Percentiles rank a stretch among this genome's conserved stretches.
Conservation (phyloP, 2,329 filamentous ascomycete species). For the Fusarium palustre region DNA sequence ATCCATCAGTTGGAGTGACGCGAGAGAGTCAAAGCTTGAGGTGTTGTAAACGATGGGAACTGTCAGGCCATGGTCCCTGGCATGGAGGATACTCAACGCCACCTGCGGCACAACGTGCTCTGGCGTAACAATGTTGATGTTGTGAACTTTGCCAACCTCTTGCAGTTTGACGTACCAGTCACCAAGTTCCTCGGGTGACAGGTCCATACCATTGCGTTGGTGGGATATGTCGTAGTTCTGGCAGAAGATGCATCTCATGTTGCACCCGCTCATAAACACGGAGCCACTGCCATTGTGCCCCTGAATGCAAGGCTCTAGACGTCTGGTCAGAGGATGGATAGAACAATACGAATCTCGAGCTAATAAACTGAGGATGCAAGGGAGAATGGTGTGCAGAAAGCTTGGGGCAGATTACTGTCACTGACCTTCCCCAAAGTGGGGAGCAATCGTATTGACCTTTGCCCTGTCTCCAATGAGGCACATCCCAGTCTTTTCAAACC, state of each 20-base stretch:
- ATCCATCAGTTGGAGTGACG: constrained; percentile 78
- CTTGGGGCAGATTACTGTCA: constrained; percentile 23
- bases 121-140: constrained; percentile 88
- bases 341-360: neutral
- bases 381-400: constrained; percentile 18
- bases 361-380: constrained; percentile 16
- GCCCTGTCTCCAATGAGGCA: constrained; percentile 81
- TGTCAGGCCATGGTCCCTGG: constrained; percentile 74
- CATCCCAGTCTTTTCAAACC: constrained; percentile 81
- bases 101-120: constrained; percentile 91
- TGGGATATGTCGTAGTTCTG: constrained; percentile 89
- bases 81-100: constrained; percentile 78
- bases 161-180: constrained; percentile 89
- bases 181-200: constrained; percentile 81
- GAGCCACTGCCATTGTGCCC: constrained; percentile 83
- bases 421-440: constrained; percentile 82
- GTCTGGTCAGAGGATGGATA: constrained; percentile 7
- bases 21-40: constrained; percentile 81
- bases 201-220: constrained; percentile 81
- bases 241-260: constrained; percentile 79
- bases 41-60: constrained; percentile 88
- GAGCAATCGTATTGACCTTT: constrained; percentile 86
- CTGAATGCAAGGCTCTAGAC: constrained; percentile 81
- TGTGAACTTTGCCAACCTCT: constrained; percentile 83
- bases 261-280: constrained; percentile 84